A percentile compares a stretch with the other conserved stretches of the same genome.
phyloP scores from a whole-genome alignment of 2,329 filamentous ascomycete species.

The Aspergillus melleus region DNA sequence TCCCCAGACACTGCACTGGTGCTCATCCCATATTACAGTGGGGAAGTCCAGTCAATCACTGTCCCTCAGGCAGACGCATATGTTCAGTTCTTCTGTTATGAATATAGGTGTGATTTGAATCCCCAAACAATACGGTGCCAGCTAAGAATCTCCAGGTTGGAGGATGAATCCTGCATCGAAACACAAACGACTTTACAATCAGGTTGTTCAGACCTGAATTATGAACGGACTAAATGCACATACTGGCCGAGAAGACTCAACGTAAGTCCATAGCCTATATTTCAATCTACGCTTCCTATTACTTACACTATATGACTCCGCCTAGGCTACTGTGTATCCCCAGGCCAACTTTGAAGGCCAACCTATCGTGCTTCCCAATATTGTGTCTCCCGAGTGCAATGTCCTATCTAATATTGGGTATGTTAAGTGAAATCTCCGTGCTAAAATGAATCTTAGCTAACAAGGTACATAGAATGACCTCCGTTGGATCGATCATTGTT shows the following conservation, averaged over 20 bases:
- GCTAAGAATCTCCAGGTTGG: neutral
- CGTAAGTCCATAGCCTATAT: neutral
- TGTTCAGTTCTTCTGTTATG: neutral
- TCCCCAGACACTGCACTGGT: neutral
- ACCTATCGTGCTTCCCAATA: neutral
- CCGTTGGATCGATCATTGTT: neutral
- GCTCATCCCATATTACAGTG: neutral
- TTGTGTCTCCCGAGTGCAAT: neutral
- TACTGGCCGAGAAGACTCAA: neutral
- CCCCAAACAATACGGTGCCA: neutral
- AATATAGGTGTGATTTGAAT: neutral
- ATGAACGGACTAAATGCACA: neutral
- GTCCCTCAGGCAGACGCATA: neutral
- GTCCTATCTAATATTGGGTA: neutral
- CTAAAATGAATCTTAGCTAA: neutral
- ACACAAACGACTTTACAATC: neutral
- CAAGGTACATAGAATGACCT: neutral
- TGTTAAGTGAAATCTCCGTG: neutral
- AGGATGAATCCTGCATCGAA: neutral
- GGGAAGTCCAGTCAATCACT: neutral
- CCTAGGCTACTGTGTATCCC: neutral
- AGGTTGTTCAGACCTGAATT: neutral
- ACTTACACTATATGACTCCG: too few species aligned
- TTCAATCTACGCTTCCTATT: neutral
- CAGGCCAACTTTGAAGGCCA: neutral